Percentiles rank a stretch among this genome's conserved stretches.
Evolutionary conservation across 306 rosid species (phyloP).

Genomic region (Bauhinia variegata): DNA sequence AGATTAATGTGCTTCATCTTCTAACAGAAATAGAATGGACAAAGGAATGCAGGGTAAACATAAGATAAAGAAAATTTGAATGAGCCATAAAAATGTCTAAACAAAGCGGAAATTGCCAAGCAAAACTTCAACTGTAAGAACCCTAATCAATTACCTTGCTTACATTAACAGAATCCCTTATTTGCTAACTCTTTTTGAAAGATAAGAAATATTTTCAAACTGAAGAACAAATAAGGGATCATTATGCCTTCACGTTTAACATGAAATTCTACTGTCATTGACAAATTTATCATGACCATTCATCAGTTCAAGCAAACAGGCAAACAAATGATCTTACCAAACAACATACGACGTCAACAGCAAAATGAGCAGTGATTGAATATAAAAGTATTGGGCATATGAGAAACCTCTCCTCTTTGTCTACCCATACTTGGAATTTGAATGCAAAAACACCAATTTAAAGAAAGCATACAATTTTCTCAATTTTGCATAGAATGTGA

Average conservation of each 20-base stretch:
- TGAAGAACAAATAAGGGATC: conserved; percentile 6
- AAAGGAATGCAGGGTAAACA: conserved; percentile 12
- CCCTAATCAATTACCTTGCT: conserved; percentile 24
- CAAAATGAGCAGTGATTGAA: conserved; percentile 40
- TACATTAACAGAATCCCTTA: conserved; percentile 9
- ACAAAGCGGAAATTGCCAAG: neutral
- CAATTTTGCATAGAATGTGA: conserved; percentile 33
- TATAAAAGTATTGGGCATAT: conserved; percentile 27
- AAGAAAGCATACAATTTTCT: conserved; percentile 29
- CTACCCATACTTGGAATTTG: conserved; percentile 46
- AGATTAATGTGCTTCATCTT: neutral
- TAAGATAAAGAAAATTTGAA: neutral
- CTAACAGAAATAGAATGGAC: conserved; percentile 7
- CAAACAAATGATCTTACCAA: conserved; percentile 29
- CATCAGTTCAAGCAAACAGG: conserved; percentile 35
- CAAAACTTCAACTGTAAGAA: conserved; percentile 24
- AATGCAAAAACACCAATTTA: conserved; percentile 51
- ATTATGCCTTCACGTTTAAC: neutral
- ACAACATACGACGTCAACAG: conserved; percentile 37
- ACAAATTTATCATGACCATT: conserved; percentile 14
- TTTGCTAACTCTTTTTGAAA: conserved; percentile 24
- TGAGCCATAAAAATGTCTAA: neutral
- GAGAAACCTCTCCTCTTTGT: conserved; percentile 33
- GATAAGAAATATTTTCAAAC: conserved; percentile 8
- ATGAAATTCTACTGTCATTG: conserved; percentile 10